phyloP scores from a whole-genome alignment of 164 flowering plant species.

The Nymphaea colorata region DNA sequence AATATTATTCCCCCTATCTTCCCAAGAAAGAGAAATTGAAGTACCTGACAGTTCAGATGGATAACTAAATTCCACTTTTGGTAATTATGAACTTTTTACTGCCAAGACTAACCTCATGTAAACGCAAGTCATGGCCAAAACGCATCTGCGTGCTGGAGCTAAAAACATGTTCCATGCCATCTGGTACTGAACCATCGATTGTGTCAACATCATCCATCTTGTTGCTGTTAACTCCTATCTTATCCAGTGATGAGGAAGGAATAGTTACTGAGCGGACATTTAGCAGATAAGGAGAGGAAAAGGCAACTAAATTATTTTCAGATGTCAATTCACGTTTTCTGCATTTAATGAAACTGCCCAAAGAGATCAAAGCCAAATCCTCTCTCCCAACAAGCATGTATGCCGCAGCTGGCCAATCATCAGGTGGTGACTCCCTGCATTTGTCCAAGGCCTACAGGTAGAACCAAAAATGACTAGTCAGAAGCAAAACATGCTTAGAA shows the following conservation, averaged over 20 bases:
- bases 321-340: conserved; percentile 32
- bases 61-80: no score
- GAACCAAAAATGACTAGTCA: conserved; percentile 4
- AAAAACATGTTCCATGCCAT: conserved; percentile 99
- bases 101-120: conserved; percentile 68
- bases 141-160: conserved; percentile 77
- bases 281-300: conserved; percentile 85
- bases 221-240: conserved; percentile 36
- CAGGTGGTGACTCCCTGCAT: conserved; percentile 91
- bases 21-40: no score
- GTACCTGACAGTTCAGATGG: no score
- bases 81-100: no score
- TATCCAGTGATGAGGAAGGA: conserved; percentile 65
- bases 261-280: conserved; percentile 77
- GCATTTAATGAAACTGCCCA: conserved; percentile 30
- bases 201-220: conserved; percentile 71
- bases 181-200: conserved; percentile 53
- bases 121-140: conserved; percentile 84
- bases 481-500: neutral
- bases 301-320: conserved; percentile 39
- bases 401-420: conserved; percentile 91
- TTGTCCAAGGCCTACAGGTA: conserved; percentile 62
- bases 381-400: conserved; percentile 95
- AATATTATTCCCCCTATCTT: no score
- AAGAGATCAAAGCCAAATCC: conserved; percentile 68